Evolutionary conservation across 306 rosid species (phyloP).

Genomic region (Citrullus amarus): DNA sequence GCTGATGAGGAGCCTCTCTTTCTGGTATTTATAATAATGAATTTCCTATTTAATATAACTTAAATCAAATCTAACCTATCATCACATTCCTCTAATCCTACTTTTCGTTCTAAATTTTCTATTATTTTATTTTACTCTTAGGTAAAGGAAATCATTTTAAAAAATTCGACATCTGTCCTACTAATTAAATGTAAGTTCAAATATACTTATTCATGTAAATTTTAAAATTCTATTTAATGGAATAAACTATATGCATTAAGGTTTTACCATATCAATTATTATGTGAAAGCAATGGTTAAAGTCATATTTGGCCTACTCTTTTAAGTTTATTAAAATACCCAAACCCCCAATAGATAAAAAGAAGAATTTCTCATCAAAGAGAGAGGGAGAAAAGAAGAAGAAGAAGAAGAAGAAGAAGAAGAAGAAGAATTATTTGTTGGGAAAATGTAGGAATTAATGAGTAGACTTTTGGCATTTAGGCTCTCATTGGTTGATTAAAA

Average conservation of each 20-base stretch:
- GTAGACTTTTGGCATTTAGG: not conserved
- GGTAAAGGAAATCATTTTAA: not conserved
- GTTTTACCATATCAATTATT: not conserved
- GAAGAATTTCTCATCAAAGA: not conserved
- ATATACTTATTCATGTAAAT: too few relatives aligned
- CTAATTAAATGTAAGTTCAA: not conserved
- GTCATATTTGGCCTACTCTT: not conserved
- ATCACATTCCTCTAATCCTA: not conserved
- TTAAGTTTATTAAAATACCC: not conserved
- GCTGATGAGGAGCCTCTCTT: not conserved
- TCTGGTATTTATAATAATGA: not conserved
- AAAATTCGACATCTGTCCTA: not conserved
- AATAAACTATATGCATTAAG: too few relatives aligned
- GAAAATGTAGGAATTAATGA: not conserved
- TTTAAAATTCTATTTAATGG: too few relatives aligned
- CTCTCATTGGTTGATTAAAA: slow-evolving; percentile 6
- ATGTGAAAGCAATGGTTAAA: not conserved
- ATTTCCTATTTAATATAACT: not conserved
- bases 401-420: not conserved
- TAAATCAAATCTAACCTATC: not conserved
- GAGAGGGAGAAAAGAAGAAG: too few relatives aligned
- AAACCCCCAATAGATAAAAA: not conserved
- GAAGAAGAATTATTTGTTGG: not conserved
- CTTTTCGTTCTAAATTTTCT: not conserved
- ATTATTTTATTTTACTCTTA: too few relatives aligned